Base-by-base conservation (phyloP, 345 rosid species). In the Geranium brycei region DNA sequence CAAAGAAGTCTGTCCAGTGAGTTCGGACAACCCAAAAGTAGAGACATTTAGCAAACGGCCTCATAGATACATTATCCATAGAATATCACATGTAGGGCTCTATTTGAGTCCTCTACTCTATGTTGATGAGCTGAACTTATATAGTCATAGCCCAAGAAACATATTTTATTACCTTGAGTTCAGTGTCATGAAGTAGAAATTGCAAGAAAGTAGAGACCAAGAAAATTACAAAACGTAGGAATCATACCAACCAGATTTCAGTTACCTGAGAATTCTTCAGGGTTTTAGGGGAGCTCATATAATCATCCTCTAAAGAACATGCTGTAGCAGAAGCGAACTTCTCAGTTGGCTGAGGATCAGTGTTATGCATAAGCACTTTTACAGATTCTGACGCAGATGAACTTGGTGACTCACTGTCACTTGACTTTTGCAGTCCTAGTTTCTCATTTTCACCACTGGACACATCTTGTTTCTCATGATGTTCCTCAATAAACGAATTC, bases 181-280 rank as follows among this genome's bases (percentile, higher is more conserved):
- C 41, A 35, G 41, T 35, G 41, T 35, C 10, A 35, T 7, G 41
- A 35, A 35, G 10, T 35, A 35, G 41, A 35, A 35, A 35, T 35
- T 35, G 10, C 1, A 35, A 23, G 1, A 23, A 23, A 23, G 28
- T 23, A 23, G 28, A 23, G 28, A 23, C 28, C 28, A 23, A 23
- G 28, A 23, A 23, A 23, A 23, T 23, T 23, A 23, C 28, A 23
- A 23, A 23, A 4, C 41, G 10, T 7, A 35, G 41, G 4, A 35
- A 53, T 14, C 57, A 12, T n/a, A 53, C 13, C 17, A n/a, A 3
- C 15, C 28, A 59, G 53, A 18, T 58, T 69, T 59, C n/a, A n/a
- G 17, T 70, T 76, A 87, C 95, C 91, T 83, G 85, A 51, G 73
- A 80, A 69, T 69, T 74, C 75, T 80, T 81, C 32, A 76, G 68